Percentiles rank a stretch among this genome's conserved stretches.
phyloP scores from a whole-genome alignment of 768 basidiomycete genomes.

The Suillus subaureus region DNA sequence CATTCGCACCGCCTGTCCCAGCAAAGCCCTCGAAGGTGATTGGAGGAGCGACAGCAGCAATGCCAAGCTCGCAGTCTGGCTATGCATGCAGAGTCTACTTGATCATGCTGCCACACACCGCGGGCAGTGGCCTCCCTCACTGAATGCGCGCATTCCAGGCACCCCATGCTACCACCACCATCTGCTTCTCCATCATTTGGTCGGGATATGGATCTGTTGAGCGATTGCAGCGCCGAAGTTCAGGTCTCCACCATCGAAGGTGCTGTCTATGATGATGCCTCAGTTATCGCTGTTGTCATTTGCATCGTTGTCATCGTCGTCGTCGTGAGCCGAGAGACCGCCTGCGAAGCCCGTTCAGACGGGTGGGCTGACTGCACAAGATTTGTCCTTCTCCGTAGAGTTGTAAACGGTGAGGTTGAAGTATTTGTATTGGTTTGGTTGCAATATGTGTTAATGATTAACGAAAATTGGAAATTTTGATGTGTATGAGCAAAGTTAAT shows the following conservation, averaged over 20 bases:
- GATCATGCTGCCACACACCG: conserved; percentile 54
- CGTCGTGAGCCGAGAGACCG: conserved; percentile 17
- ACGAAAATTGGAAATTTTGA: background rate
- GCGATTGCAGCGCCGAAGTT: conserved; percentile 8
- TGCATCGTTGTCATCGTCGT: conserved; percentile 18
- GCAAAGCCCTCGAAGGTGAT: too few relatives aligned
- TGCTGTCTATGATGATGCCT: conserved; percentile 12
- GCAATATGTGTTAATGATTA: background rate
- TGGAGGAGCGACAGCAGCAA: too few relatives aligned
- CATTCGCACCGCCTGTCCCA: conserved; percentile 50
- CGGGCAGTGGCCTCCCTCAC: conserved; percentile 40
- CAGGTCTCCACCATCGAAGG: conserved; percentile 14
- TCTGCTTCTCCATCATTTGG: conserved; percentile 2
- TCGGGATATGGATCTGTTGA: background rate
- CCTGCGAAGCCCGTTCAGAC: conserved; percentile 26
- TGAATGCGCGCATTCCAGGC: conserved; percentile 26
- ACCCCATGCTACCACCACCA: conserved; percentile 26
- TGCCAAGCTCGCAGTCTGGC: conserved; percentile 13
- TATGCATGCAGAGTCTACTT: conserved; percentile 59
- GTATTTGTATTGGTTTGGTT: background rate
- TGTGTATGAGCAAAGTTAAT: background rate
- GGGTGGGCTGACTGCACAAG: conserved; percentile 77
- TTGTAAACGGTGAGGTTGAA: conserved; percentile 39
- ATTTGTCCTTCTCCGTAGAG: conserved; percentile 87
- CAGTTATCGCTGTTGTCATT: conserved; percentile 22